Conservation (phyloP, 2,329 filamentous ascomycete genomes). For the Lecanicillium sp. region DNA sequence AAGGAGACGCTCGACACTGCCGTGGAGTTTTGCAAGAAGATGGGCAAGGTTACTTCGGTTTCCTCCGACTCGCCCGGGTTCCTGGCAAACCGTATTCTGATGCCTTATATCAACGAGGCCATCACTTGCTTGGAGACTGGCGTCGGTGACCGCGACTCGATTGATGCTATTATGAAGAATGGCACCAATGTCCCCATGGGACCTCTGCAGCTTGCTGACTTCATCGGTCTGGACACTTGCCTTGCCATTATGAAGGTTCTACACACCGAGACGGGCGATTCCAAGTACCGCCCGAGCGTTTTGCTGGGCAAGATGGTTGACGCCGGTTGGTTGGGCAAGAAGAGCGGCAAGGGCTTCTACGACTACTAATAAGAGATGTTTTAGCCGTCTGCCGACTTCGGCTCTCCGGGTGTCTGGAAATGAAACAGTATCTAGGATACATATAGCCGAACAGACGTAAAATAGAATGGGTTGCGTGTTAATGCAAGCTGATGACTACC, state of each 20-base stretch:
- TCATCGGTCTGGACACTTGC: constrained; percentile 95
- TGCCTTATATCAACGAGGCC: constrained; percentile 99
- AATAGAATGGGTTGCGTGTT: too few relatives aligned
- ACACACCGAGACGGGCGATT: constrained; percentile 84
- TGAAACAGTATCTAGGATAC: constrained; percentile 2
- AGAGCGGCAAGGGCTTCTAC: constrained; percentile 93
- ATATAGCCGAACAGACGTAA: too few relatives aligned
- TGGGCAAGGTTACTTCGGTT: constrained; percentile 86
- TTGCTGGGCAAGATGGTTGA: constrained; percentile 92
- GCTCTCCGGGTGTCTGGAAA: constrained; percentile 1
- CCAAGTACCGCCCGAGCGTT: constrained; percentile 87
- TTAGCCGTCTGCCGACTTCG: too few relatives aligned
- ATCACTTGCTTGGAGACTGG: constrained; percentile 93
- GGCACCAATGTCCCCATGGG: constrained; percentile 99
- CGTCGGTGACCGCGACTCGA: constrained; percentile 80
- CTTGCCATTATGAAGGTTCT: constrained; percentile 95
- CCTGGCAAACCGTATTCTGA: constrained; percentile 90
- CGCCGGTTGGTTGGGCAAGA: constrained; percentile 96
- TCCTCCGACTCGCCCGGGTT: constrained; percentile 91
- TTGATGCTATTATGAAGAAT: constrained; percentile 98
- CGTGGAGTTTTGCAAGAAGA: constrained; percentile 75
- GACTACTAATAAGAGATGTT: constrained; percentile 51
- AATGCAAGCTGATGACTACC: too few relatives aligned
- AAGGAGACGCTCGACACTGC: constrained; percentile 72
- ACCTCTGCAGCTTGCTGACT: constrained; percentile 85